Percentiles rank a stretch among this genome's conserved stretches.
Conservation (phyloP, 179 eudicot genomes). For the Drosera spatulata region DNA sequence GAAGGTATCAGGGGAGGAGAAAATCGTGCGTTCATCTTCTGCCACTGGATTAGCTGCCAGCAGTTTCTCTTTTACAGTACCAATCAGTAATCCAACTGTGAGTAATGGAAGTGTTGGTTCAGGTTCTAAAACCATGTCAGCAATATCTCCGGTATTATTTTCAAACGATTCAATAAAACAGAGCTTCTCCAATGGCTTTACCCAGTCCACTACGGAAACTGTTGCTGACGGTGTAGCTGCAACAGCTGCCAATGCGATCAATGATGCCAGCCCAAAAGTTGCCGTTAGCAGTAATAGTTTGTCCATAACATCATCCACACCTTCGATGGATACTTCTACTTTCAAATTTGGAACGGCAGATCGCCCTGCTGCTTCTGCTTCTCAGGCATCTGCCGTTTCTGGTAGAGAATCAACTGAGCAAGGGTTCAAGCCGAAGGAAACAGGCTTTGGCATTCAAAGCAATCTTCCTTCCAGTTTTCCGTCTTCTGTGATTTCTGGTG, state of each 20-base stretch:
- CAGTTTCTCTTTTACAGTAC: constrained; percentile 11
- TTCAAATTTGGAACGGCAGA: constrained; percentile 23
- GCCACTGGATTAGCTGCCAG: constrained; percentile 12
- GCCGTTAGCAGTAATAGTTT: constrained; percentile 6
- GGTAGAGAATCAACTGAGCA: constrained; percentile 15
- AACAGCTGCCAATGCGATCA: constrained; percentile 7
- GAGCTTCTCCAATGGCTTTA: constrained; percentile 15
- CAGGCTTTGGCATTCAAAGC: constrained; percentile 14
- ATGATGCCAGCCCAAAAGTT: constrained; percentile 8
- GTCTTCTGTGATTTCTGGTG: constrained; percentile 15
- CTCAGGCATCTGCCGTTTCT: constrained; percentile 14
- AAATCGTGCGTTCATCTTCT: constrained; percentile 11
- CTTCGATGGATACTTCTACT: constrained; percentile 17
- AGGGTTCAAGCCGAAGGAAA: constrained; percentile 16
- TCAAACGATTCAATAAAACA: constrained; percentile 12
- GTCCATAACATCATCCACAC: background rate
- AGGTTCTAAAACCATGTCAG: constrained; percentile 12
- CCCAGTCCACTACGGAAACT: constrained; percentile 3
- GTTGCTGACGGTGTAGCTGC: background rate
- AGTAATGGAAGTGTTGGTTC: constrained; percentile 28
- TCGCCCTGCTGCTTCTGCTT: constrained; percentile 15
- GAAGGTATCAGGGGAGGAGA: constrained; percentile 15
- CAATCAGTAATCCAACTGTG: constrained; percentile 10
- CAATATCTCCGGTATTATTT: constrained; percentile 13
- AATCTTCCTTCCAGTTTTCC: constrained; percentile 11